Conservation (phyloP, 2,329 filamentous ascomycete species). For the Mycosphaerella sp. region DNA sequence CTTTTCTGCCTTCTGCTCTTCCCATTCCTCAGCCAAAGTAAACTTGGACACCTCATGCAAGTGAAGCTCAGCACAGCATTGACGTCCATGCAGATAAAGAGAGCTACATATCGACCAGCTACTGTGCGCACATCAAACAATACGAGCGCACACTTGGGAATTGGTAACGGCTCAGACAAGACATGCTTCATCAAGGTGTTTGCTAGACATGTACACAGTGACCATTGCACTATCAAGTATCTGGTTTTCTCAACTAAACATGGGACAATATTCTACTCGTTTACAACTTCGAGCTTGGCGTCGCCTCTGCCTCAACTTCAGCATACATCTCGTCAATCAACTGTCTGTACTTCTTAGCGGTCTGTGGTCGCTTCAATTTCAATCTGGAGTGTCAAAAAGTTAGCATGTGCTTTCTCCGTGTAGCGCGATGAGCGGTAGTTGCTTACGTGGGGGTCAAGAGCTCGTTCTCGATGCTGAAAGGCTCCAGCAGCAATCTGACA, state of each 20-base stretch:
- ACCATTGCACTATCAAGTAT: too few species aligned
- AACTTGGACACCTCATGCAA: too few species aligned
- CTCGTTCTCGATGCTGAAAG: conserved; percentile 90
- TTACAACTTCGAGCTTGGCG: conserved; percentile 47
- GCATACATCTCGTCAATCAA: conserved; percentile 57
- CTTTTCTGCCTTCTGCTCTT: too few species aligned
- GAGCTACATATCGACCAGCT: too few species aligned
- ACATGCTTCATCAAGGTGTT: too few species aligned
- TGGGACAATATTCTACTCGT: background rate
- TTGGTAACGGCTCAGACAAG: too few species aligned
- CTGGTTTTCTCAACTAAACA: background rate
- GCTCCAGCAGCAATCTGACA: conserved; percentile 71
- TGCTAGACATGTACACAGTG: too few species aligned
- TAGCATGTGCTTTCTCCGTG: background rate
- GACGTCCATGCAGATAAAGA: too few species aligned
- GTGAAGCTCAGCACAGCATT: too few species aligned
- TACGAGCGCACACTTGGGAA: too few species aligned
- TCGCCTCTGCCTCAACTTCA: conserved; percentile 44
- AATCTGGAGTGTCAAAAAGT: conserved; percentile 42
- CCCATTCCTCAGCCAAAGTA: too few species aligned
- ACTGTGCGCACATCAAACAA: too few species aligned
- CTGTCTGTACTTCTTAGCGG: conserved; percentile 55
- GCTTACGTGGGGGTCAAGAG: conserved; percentile 81
- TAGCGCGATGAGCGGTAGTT: background rate
- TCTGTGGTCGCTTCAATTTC: conserved; percentile 65